phyloP scores from a whole-genome alignment of 306 rosid genomes.

The Castanea sativa region DNA sequence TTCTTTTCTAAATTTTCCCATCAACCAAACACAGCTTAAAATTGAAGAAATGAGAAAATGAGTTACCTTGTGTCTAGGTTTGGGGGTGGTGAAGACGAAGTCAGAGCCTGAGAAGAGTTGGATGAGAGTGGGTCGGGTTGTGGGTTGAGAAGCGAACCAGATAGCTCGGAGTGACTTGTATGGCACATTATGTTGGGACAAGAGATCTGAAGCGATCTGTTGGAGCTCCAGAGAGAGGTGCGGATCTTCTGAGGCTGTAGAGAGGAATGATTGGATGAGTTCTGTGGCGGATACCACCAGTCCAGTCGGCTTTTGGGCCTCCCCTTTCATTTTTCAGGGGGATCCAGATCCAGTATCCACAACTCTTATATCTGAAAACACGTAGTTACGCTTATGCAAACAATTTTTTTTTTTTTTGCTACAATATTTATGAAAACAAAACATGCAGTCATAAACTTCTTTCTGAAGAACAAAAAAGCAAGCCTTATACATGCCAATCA shows the following conservation, averaged over 20 bases:
- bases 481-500: too few relatives aligned
- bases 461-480: too few relatives aligned
- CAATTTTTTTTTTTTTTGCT: background rate
- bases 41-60: background rate
- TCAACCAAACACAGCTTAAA: background rate
- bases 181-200: slow-evolving; percentile 38
- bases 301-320: slow-evolving; percentile 36
- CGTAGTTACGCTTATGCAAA: too few relatives aligned
- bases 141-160: slow-evolving; percentile 51
- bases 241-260: slow-evolving; percentile 43
- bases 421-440: too few relatives aligned
- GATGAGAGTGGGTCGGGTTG: slow-evolving; percentile 43
- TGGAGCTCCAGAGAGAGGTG: slow-evolving; percentile 56
- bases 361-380: too few relatives aligned
- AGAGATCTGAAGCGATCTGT: slow-evolving; percentile 49
- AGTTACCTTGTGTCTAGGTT: slow-evolving; percentile 79
- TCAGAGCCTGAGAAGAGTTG: slow-evolving; percentile 50
- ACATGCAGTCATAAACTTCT: too few relatives aligned
- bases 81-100: slow-evolving; percentile 63
- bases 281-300: slow-evolving; percentile 49
- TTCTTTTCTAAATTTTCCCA: background rate
- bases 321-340: slow-evolving; percentile 11
- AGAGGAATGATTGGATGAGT: slow-evolving; percentile 49
- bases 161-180: slow-evolving; percentile 55
- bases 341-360: too few relatives aligned